Base-by-base conservation (phyloP, 2,329 filamentous ascomycete genomes). In the Talaromyces rugulosus region DNA sequence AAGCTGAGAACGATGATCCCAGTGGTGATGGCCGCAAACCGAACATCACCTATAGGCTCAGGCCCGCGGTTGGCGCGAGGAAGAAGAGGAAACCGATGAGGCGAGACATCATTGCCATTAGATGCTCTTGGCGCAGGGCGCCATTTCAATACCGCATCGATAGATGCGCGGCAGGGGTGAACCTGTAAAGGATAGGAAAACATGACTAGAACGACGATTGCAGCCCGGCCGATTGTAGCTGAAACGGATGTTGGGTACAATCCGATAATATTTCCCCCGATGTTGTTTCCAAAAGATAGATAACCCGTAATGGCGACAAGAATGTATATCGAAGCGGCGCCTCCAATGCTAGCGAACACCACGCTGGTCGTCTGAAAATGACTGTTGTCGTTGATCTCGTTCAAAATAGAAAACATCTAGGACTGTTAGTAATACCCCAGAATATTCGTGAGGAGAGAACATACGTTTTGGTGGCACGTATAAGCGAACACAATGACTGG, bases 401-500 rank as follows among this genome's bases (percentile, higher is more conserved):
- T 99, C 52, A 99, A 80, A 67, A 99, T 96, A 11, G 94, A 96
- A 75, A 99, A 99, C 95, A 99, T 99, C 91, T 95, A 68, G 0
- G 1, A 33, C 1, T 14, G 8, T 27, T 60, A 67, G 66, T 78
- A 64, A 79, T 16, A 27, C 27, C 75, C 60, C 33, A 62, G 58
- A 18, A 1, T 23, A 6, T 55, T 47, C 18, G 2, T 11, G 5
- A 2, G 36, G 5, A 2, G 5, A 6, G 4, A 7, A 72, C 86
- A 67, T 79, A 95, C 91, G 74, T 99, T 99, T 72, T 99, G 95
- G 76, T 99, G 95, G 74, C 95, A 99, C 1, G 95, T 99, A 75
- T 98, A 99, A n/a, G 94, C 95, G 81, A 99, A 99, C 2, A 99
- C 91, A 61, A 98, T 93, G 59, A 99, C 92, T 0, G 95, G 95